A percentile compares a stretch with the other conserved stretches of the same genome.
Conservation (phyloP, 345 rosid species). For the Eucalyptus tenuipes region DNA sequence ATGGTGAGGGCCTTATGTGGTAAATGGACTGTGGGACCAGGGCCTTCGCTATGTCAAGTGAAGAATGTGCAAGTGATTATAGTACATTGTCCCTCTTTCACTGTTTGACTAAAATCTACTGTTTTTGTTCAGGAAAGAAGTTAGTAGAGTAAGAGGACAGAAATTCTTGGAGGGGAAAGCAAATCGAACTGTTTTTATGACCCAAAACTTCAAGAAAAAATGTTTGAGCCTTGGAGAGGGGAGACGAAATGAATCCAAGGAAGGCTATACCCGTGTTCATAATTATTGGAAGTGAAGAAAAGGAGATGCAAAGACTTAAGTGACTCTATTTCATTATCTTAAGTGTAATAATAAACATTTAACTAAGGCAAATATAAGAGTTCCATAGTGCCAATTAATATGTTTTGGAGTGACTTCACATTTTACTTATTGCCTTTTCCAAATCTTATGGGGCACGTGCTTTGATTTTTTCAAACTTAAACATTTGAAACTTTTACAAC, state of each 20-base stretch:
- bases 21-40: neutral
- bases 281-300: neutral
- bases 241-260: neutral
- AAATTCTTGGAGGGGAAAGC: neutral
- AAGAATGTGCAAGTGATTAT: neutral
- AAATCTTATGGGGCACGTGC: neutral
- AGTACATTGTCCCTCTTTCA: neutral
- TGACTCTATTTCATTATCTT: neutral
- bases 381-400: neutral
- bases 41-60: neutral
- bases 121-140: neutral
- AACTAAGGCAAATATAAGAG: neutral
- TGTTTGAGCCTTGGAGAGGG: neutral
- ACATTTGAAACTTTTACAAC: neutral
- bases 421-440: neutral
- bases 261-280: neutral
- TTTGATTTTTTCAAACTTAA: neutral
- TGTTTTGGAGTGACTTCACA: neutral
- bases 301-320: neutral
- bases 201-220: neutral
- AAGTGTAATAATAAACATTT: neutral
- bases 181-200: neutral
- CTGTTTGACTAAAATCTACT: neutral
- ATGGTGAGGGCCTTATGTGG: neutral
- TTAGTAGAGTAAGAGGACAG: neutral